These are phyloP conservation scores for Solanum etuberosum DNA, from an alignment of 257 asterid genomes.

Conservation along the genomic window DNA sequence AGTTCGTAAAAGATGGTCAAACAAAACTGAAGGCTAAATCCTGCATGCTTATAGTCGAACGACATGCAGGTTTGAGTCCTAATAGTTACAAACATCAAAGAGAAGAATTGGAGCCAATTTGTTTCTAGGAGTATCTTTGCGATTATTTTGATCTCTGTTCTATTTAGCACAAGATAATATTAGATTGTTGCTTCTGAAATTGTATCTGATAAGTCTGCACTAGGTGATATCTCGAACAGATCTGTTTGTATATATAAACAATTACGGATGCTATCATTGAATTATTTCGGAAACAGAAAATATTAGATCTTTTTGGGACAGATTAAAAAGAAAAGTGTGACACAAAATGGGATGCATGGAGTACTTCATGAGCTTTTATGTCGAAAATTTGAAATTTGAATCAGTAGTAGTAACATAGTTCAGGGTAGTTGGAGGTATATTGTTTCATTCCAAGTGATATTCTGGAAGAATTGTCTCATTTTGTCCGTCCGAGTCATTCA, in stretches of 20 bases:
- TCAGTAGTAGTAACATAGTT: background rate
- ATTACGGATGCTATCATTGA: background rate
- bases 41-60: background rate
- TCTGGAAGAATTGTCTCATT: background rate
- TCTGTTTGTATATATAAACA: background rate
- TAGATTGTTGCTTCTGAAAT: background rate
- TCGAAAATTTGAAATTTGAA: background rate
- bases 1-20: background rate
- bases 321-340: background rate
- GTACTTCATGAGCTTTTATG: background rate
- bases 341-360: background rate
- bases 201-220: background rate
- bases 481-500: background rate
- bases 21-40: background rate
- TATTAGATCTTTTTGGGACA: background rate
- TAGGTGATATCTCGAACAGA: background rate
- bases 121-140: background rate
- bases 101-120: background rate
- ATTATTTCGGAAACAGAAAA: background rate
- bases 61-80: background rate
- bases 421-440: background rate
- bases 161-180: background rate
- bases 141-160: background rate
- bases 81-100: background rate
- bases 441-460: background rate